Base-by-base conservation (phyloP, 306 rosid species). In the Cicer judaicum region DNA sequence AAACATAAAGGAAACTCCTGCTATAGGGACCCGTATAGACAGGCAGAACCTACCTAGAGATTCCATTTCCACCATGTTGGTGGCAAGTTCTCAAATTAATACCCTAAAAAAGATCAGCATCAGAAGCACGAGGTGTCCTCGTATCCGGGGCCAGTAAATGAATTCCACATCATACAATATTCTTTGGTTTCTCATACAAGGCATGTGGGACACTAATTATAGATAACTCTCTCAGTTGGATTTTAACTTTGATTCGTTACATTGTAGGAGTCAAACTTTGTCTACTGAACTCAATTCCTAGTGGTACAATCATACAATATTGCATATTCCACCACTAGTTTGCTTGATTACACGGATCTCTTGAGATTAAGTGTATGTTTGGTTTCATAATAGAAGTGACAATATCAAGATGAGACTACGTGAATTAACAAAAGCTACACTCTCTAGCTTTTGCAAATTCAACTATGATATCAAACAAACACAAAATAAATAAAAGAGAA, bases 1-100 rank as follows among this genome's bases (percentile, higher is more conserved):
- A 52, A 74, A 81, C 64, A 83, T 75, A 74, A 40, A 12, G 81
- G 68, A 86, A 77, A 82, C 76, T 83, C 84, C 81, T 46, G 68
- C 74, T 41, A 53, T 13, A 61, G 71, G 85, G 85, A 67, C 87
- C 80, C 57, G 68, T 74, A 34, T 70, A 49, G 66, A 56, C 72
- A 64, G 78, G 66, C 7, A 34, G 43, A 56, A 52, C 78, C 76
- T 52, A 56, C 64, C 54, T 65, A 61, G 14, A 82, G 77, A 81
- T 85, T 79, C 85, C 75, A 78, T 77, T 87, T 80, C 78, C 53
- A 75, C 80, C 49, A 5, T 47, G 59, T 53, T 76, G 73, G 74
- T 64, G 78, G 46, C 77, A 42, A 76, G 63, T 71, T 53, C 44
- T 68, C 15, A 49, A 69, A 50, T 69, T 49, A 68, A 64, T 65